Percentiles rank a stretch among this genome's conserved stretches.
Evolutionary conservation across 805 yeast species (phyloP).

Genomic region (Jamesozyma lodderae): DNA sequence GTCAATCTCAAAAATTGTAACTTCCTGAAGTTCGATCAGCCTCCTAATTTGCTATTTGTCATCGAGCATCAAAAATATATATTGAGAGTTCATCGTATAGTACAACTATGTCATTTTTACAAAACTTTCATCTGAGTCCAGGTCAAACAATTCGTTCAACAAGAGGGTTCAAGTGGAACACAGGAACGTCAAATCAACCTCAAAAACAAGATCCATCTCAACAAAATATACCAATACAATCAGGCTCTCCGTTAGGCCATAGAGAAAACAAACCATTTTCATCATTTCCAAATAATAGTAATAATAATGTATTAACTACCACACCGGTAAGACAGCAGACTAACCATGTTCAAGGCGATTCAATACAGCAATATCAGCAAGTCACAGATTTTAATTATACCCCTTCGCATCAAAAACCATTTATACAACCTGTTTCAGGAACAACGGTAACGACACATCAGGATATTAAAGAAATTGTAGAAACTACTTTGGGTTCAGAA

Average conservation of each 20-base stretch:
- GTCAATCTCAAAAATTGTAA: too few relatives aligned
- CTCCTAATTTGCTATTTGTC: too few relatives aligned
- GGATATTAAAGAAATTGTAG: constrained; percentile 82
- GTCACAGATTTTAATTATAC: constrained; percentile 31
- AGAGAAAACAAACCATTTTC: neutral
- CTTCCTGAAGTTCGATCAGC: too few relatives aligned
- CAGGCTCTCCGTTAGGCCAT: neutral
- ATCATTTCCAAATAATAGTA: neutral
- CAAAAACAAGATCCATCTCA: constrained; percentile 4
- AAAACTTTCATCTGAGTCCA: constrained; percentile 34
- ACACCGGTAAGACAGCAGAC: constrained; percentile 10
- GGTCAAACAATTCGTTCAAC: constrained; percentile 41
- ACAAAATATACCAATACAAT: neutral
- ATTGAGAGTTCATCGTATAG: neutral
- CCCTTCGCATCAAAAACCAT: constrained; percentile 31
- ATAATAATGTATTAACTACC: neutral
- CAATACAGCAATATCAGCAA: constrained; percentile 5
- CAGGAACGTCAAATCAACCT: constrained; percentile 5
- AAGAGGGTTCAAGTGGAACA: constrained; percentile 37
- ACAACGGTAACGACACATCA: constrained; percentile 48
- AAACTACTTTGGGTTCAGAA: constrained; percentile 89
- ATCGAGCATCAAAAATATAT: too few relatives aligned
- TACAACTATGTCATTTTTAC: constrained; percentile 21
- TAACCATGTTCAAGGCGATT: neutral
- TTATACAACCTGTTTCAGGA: constrained; percentile 23